Percentiles rank a stretch among this genome's conserved stretches.
phyloP scores from a whole-genome alignment of 75 land plant genomes.

The Pseudotsuga menziesii region DNA sequence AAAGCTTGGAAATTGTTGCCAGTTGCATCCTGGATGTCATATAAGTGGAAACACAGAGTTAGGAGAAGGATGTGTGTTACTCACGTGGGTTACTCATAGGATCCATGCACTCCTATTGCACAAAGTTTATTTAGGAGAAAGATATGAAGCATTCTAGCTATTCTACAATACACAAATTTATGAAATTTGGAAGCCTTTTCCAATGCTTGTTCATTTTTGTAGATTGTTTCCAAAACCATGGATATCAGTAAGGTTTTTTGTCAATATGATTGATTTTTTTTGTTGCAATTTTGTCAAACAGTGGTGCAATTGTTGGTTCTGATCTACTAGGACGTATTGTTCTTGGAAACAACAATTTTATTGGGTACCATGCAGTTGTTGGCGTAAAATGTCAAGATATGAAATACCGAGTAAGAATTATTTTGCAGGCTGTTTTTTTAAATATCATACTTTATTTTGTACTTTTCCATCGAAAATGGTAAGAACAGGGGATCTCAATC shows the following conservation, averaged over 20 bases:
- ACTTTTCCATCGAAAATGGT: not conserved
- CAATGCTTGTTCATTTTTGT: not conserved
- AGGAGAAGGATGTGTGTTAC: constrained; percentile 61
- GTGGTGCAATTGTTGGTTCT: constrained; percentile 91
- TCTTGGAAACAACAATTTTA: constrained; percentile 65
- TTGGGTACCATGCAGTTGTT: constrained; percentile 90
- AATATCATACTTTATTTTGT: not conserved
- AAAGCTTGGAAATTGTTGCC: constrained; percentile 66
- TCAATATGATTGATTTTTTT: not conserved
- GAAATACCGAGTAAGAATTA: constrained; percentile 86
- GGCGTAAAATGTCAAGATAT: constrained; percentile 90
- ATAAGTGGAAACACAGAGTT: constrained; percentile 71
- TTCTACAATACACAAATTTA: not conserved
- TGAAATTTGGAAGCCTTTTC: not conserved
- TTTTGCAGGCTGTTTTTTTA: not conserved
- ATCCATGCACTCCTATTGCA: not conserved
- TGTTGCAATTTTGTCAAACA: constrained; percentile 35
- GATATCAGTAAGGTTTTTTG: not conserved
- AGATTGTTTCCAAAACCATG: not conserved
- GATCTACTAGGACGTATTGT: constrained; percentile 75
- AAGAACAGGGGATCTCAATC: not conserved
- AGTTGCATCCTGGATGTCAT: constrained; percentile 67
- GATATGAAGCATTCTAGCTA: not conserved
- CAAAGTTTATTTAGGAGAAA: not conserved
- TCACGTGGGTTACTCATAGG: constrained; percentile 40